These are phyloP conservation scores for Nakazawaea pomicola DNA, from an alignment of 805 yeast species.

Conservation along the genomic window DNA sequence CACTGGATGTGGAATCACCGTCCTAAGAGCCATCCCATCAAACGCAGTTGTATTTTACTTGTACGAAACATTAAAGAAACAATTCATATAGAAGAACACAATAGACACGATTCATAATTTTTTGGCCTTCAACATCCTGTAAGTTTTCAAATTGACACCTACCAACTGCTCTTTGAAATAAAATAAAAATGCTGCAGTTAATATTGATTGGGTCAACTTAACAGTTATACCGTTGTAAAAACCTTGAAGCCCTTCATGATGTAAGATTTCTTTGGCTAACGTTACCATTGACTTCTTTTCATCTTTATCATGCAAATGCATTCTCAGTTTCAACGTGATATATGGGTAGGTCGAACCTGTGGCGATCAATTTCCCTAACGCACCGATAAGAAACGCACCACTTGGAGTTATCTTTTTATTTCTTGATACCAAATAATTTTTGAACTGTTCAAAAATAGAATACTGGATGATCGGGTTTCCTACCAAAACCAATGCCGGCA, in stretches of 20 bases:
- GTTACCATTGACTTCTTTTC: slow-evolving; percentile 34
- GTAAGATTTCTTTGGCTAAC: slow-evolving; percentile 53
- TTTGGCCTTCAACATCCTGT: not conserved
- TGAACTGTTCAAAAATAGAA: slow-evolving; percentile 84
- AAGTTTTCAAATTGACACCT: slow-evolving; percentile 41
- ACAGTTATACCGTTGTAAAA: slow-evolving; percentile 79
- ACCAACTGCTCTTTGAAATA: slow-evolving; percentile 86
- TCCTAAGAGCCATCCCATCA: slow-evolving; percentile 81
- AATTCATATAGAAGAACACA: slow-evolving; percentile 13
- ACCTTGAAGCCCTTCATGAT: slow-evolving; percentile 68
- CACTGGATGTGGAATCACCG: slow-evolving; percentile 79
- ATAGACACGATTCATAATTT: not conserved
- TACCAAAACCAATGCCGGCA: slow-evolving; percentile 84
- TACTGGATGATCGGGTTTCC: slow-evolving; percentile 88
- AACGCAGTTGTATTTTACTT: slow-evolving; percentile 81
- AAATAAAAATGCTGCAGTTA: slow-evolving; percentile 86
- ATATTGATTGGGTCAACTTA: slow-evolving; percentile 76
- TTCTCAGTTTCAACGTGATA: slow-evolving; percentile 81
- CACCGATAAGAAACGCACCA: slow-evolving; percentile 85
- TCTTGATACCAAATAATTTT: slow-evolving; percentile 52
- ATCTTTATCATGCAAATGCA: slow-evolving; percentile 56
- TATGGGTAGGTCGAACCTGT: slow-evolving; percentile 88
- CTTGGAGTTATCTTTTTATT: slow-evolving; percentile 55
- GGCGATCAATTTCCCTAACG: slow-evolving; percentile 85
- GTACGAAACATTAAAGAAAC: slow-evolving; percentile 58